These are phyloP conservation scores for Pestalotiopsis sp. DNA, from an alignment of 2,329 filamentous ascomycete genomes.

Conservation along the genomic window DNA sequence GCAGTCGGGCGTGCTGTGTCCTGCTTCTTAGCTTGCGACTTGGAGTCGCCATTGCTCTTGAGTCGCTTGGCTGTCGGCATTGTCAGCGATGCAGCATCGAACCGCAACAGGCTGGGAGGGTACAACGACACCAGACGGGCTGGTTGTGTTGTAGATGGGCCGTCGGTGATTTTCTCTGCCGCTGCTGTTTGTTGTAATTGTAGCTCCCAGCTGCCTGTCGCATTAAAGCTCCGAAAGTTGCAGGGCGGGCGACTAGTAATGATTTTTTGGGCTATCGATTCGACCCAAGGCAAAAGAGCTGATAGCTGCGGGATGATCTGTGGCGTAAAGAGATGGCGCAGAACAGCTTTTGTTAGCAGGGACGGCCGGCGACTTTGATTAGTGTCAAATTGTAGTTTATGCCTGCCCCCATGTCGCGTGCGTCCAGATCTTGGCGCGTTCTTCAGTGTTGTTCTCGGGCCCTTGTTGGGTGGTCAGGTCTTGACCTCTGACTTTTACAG, in stretches of 20 bases:
- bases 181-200: too few species aligned
- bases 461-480: neutral
- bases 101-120: conserved; percentile 10
- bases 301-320: conserved; percentile 4
- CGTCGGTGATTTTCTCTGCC: neutral
- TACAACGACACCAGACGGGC: neutral
- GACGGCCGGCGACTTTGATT: neutral
- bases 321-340: conserved; percentile 7
- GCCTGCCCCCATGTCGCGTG: neutral
- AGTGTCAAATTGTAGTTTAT: neutral
- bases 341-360: neutral
- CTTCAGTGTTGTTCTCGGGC: neutral
- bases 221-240: neutral
- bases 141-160: neutral
- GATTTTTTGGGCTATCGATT: conserved; percentile 7
- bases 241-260: neutral
- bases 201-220: conserved; percentile 8
- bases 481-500: neutral
- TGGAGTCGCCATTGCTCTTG: conserved; percentile 50
- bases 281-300: neutral
- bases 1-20: conserved; percentile 61
- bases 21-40: conserved; percentile 37
- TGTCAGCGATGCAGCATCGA: conserved; percentile 15
- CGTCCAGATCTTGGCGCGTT: neutral
- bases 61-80: conserved; percentile 65